Percentiles rank a stretch among this genome's conserved stretches.
These are phyloP conservation scores for Cyclotella kingstonii DNA, from an alignment of 108 stramenopile species.

Conservation along the genomic window DNA sequence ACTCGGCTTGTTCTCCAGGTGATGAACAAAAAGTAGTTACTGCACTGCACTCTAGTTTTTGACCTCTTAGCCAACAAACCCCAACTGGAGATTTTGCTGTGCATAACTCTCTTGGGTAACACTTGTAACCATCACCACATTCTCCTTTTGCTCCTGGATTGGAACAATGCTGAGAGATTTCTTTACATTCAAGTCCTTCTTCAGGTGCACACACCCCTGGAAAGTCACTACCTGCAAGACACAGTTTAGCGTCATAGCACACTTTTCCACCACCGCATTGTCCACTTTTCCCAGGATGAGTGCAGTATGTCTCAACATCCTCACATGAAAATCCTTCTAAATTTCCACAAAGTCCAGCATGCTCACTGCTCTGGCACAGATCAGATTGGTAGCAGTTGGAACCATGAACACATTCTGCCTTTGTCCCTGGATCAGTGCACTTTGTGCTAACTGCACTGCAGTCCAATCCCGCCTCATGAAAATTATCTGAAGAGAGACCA, in stretches of 20 bases:
- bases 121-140: neutral
- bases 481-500: neutral
- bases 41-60: neutral
- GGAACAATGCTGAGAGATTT: neutral
- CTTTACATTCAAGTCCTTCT: neutral
- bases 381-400: neutral
- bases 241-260: neutral
- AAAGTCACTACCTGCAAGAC: neutral
- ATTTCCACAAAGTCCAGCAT: neutral
- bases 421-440: neutral
- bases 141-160: slow-evolving; percentile 1
- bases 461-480: neutral
- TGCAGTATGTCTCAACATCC: slow-evolving; percentile 2
- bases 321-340: neutral
- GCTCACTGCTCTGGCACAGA: neutral
- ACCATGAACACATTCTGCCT: neutral
- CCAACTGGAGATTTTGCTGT: neutral
- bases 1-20: neutral
- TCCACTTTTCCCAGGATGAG: neutral
- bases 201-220: slow-evolving; percentile 1
- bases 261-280: slow-evolving; percentile 1
- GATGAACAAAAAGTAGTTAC: slow-evolving; percentile 1
- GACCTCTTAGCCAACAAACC: neutral
- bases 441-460: neutral
- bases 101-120: neutral